Evolutionary conservation across 495 filamentous ascomycete genomes (phyloP).

Genomic region (Aspergillus panamensis): DNA sequence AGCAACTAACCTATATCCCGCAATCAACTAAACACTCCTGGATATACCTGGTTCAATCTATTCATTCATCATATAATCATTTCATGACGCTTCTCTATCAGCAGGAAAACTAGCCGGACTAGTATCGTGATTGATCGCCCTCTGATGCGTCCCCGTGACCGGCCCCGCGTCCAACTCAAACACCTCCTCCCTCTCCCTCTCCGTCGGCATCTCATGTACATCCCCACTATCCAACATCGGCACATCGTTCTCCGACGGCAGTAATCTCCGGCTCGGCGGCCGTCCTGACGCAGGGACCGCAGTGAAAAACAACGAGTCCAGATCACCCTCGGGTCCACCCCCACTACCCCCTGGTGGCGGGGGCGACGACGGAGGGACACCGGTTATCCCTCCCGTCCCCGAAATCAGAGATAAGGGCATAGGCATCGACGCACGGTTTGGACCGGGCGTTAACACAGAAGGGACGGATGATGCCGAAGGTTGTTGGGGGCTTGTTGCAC

Average conservation of each 20-base stretch:
- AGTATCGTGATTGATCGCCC: slow-evolving; percentile 17
- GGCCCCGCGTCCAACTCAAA: slow-evolving; percentile 26
- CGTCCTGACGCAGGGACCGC: not conserved
- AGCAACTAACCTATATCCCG: too few relatives aligned
- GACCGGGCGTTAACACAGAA: slow-evolving; percentile 4
- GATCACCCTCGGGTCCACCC: not conserved
- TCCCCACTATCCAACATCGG: slow-evolving; percentile 25
- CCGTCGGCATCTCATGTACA: slow-evolving; percentile 22
- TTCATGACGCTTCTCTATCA: slow-evolving; percentile 6
- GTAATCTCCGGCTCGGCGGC: not conserved
- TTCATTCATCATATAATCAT: too few relatives aligned
- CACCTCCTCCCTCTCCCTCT: slow-evolving; percentile 2
- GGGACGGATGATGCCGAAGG: not conserved
- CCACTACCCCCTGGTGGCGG: not conserved
- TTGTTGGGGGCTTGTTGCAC: too few relatives aligned
- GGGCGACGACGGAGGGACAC: not conserved
- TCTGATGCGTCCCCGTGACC: slow-evolving; percentile 20
- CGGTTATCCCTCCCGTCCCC: not conserved
- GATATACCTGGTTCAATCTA: too few relatives aligned
- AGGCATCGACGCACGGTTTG: slow-evolving; percentile 9
- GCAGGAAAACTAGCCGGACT: too few relatives aligned
- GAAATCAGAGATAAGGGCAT: slow-evolving; percentile 4
- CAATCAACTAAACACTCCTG: too few relatives aligned
- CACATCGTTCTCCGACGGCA: slow-evolving; percentile 21
- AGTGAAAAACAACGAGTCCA: slow-evolving; percentile 11